Evolutionary conservation across 805 yeast genomes (phyloP), one percentile per base, ranked within the genome.

Genomic region (Cyberlindnera meyerae): DNA sequence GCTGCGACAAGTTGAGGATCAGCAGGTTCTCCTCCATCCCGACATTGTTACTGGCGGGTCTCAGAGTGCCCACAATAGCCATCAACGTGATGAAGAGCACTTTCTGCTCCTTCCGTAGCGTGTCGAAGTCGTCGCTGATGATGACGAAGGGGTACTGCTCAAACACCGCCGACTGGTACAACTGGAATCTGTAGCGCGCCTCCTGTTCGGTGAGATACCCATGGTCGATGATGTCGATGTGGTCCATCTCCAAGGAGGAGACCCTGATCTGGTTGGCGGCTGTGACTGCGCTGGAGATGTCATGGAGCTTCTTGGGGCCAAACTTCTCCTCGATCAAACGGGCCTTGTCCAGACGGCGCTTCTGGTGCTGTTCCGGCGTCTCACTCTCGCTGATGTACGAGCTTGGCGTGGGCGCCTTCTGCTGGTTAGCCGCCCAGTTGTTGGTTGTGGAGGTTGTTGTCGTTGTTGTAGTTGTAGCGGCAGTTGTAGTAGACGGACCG

Each of bases 1-100:
- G 65, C 15, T 77, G 55, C 13, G 82, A 75, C 37, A 71, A 65
- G 44, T 70, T 68, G 51, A 82, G 78, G 26, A 81, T 54, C 26
- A 60, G 57, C 45, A 78, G 53, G 28, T 72, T 69, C 9, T 57
- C 55, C 16, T 71, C 75, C 7, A 60, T 43, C 9, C 33, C 33
- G 1, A 18, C 31, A 3, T 12, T 5, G 3, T n/a, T 35, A 2
- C 40, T 38, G 13, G 53, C 43, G 6, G 55, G 53, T 44, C 67
- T 59, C 9, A 70, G 59, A 18, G 71, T 55, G 2, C 82, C 73
- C 1, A 83, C 64, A 11, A 77, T 66, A 3, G 85, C 71, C 71
- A 87, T 72, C 12, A 87, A 62, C 0, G 82, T 67, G 26, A 78
- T 70, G 47, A 86, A 75, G 30, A 87, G 56, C 16, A 73, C 66